Evolutionary conservation across 768 basidiomycete species (phyloP), one percentile per base, ranked within the genome.

Genomic region (Glaciozyma martinii): DNA sequence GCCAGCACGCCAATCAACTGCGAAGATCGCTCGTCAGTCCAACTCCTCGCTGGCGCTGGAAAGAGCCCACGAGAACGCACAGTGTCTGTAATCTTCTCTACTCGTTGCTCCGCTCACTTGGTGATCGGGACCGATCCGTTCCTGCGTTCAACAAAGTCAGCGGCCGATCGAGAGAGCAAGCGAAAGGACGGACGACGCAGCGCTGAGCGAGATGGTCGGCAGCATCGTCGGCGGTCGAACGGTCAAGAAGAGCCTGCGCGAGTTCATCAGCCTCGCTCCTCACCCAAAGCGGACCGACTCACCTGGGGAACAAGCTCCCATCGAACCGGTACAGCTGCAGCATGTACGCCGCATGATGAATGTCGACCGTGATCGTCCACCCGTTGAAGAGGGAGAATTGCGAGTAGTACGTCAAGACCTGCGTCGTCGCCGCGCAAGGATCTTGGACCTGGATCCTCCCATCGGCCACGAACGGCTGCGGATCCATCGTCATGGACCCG

Each of bases 371-470:
- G 73, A 95, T 90, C 47, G 79, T 80, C 89, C 89, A 95, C 10
- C 67, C 63, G 44, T 67, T 37, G 76, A 84, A 86, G 57, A 83
- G 75, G 74, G 90, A 88, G 18, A 85, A 86, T 67, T 81, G 75
- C 78, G 89, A 87, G 82, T 91, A 97, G 54, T 79, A 75, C 73
- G 92, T 85, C 72, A 97, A 83, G 74, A 93, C 86, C 75, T 91
- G 90, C 33, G 92, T 90, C 15, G 82, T 80, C 15, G 91, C 88
- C 1, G 87, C 87, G 74, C 94, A 99, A 0, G 91, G 87, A 70
- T 93, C 87, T 79, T 99, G 91, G 47, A 97, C 82, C 80, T 94
- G 93, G 76, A 95, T 90, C 77, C 84, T 89, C 21, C 94, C 94
- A 75, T 99, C 94, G 23, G 73, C 67, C 23, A 81, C 82, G 67